These are phyloP conservation scores for Citropsis articulata DNA, from an alignment of 345 rosid species.

Conservation along the genomic window DNA sequence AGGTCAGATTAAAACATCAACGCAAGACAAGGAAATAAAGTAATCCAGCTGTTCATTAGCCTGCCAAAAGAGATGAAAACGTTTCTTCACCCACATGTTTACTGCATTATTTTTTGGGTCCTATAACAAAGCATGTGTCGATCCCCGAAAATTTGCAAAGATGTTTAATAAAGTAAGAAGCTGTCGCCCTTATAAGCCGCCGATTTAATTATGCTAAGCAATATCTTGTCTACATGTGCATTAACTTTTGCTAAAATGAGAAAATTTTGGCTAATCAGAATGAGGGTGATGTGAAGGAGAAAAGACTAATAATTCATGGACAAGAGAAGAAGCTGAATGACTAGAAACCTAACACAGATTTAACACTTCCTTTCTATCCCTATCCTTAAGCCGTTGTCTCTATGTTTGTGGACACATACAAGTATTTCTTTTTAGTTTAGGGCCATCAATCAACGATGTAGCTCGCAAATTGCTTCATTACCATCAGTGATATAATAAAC, in stretches of 20 bases:
- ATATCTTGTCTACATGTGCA: constrained; percentile 1
- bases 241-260: not conserved
- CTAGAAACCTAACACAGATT: constrained; percentile 27
- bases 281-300: constrained; percentile 15
- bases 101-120: not conserved
- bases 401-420: constrained; percentile 11
- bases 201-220: not conserved
- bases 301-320: not conserved
- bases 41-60: not conserved
- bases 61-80: constrained; percentile 15
- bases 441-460: not conserved
- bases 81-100: not conserved
- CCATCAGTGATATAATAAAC: not conserved
- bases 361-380: constrained; percentile 5
- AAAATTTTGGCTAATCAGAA: not conserved
- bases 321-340: constrained; percentile 19
- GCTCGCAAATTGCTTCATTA: not conserved
- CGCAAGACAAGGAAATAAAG: not conserved
- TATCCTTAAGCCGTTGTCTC: constrained; percentile 8
- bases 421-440: not conserved
- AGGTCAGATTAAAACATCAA: not conserved
- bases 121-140: not conserved
- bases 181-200: constrained; percentile 7
- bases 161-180: not conserved
- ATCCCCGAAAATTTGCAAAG: not conserved